These are phyloP conservation scores for Cercospora sp. DNA, from an alignment of 2,329 filamentous ascomycete species.

Conservation along the genomic window DNA sequence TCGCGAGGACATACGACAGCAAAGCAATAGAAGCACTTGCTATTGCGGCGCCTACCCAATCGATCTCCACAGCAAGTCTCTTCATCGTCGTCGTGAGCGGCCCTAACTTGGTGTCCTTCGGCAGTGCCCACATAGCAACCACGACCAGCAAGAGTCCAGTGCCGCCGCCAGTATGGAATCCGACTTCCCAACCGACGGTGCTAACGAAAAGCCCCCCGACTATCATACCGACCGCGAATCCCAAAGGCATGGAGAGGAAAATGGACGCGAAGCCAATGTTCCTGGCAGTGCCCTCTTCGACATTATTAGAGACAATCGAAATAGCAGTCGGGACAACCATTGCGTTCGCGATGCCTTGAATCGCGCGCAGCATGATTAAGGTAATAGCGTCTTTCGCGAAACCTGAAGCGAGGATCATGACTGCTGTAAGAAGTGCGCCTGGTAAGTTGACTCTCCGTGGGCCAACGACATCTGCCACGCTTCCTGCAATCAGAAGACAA, in stretches of 20 bases:
- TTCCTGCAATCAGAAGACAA: constrained; percentile 53
- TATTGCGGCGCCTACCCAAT: constrained; percentile 55
- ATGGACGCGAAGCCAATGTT: constrained; percentile 56
- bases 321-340: constrained; percentile 49
- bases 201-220: constrained; percentile 54
- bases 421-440: constrained; percentile 38
- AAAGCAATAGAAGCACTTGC: constrained; percentile 51
- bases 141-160: constrained; percentile 45
- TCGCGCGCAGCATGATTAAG: constrained; percentile 30
- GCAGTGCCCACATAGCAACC: constrained; percentile 43
- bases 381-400: constrained; percentile 40
- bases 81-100: constrained; percentile 30
- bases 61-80: constrained; percentile 48
- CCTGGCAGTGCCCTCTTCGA: constrained; percentile 49
- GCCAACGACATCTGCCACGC: constrained; percentile 55
- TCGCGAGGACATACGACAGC: constrained; percentile 52
- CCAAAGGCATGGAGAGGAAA: constrained; percentile 53
- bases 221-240: constrained; percentile 54
- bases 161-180: constrained; percentile 52
- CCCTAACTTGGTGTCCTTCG: constrained; percentile 35
- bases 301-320: constrained; percentile 50
- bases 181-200: constrained; percentile 54
- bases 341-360: constrained; percentile 28
- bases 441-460: constrained; percentile 49
- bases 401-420: constrained; percentile 48